These are phyloP conservation scores for Prosopis cineraria DNA, from an alignment of 306 rosid genomes.

Conservation along the genomic window DNA sequence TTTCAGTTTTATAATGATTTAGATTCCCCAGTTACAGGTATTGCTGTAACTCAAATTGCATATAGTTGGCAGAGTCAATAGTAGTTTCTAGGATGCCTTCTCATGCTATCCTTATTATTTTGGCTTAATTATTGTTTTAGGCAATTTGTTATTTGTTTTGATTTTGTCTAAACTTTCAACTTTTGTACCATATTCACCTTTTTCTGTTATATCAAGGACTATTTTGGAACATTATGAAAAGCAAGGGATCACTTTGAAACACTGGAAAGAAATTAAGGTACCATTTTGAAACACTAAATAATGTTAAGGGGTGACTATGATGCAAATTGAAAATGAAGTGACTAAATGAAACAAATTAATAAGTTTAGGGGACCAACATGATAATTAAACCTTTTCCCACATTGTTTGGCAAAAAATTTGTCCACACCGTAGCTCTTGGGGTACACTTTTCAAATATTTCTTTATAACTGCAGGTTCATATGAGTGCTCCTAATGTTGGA, in stretches of 20 bases:
- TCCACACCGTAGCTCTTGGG: background rate
- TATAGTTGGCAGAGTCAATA: background rate
- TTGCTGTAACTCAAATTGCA: background rate
- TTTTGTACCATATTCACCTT: background rate
- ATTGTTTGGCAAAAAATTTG: constrained; percentile 19
- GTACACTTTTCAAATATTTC: constrained; percentile 24
- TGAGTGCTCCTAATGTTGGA: constrained; percentile 86
- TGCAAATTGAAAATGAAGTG: background rate
- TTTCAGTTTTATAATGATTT: background rate
- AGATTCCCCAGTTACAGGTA: no score
- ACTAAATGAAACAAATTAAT: background rate
- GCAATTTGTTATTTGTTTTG: background rate
- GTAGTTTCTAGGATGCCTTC: background rate
- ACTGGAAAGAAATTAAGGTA: background rate
- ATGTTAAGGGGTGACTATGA: background rate
- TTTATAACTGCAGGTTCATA: constrained; percentile 69
- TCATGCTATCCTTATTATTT: constrained; percentile 6
- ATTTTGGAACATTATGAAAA: background rate
- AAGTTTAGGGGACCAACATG: background rate
- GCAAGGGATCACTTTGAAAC: background rate
- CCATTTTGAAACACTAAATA: background rate
- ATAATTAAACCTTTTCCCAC: background rate
- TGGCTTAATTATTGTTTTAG: background rate
- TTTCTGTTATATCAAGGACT: background rate
- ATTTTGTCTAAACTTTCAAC: background rate